Base-by-base conservation (phyloP, 1,284 basidiomycete genomes). In the Spongiforma sp. region DNA sequence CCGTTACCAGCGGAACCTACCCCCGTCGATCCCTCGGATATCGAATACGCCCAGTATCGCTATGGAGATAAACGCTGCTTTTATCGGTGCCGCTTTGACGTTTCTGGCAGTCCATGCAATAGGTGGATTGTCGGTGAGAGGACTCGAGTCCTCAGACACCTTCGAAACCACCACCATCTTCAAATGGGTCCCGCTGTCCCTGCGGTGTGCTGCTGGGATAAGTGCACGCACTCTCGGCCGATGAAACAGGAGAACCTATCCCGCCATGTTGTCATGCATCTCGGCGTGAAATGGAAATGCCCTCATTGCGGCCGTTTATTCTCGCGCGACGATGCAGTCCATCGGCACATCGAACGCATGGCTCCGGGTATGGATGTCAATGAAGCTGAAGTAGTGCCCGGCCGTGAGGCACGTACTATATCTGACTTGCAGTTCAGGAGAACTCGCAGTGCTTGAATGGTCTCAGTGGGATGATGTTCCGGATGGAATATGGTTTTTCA, bases 171-270 rank as follows among this genome's bases (percentile, higher is more conserved):
- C 59, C 71, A 73, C n/a, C 65, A 62, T 54, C 67, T 70, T n/a
- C 64, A 70, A 30, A 69, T 58, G 1, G 74, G 65, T 34, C 73
- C 66, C n/a, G 65, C 61, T 21, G 11, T 24, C 14, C 64, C 67
- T 12, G 66, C 65, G 1, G 1, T 30, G n/a, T 75, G 73, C 50
- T 69, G 34, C 7, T 78, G 76, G 76, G 65, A 66, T 6, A 57
- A 52, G 54, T 75, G 76, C 54, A 65, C 67, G 14, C 71, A 71
- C 59, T 30, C 64, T 12, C 60, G 65, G 61, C 48, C 60, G 62
- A 75, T 75, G 72, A 77, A 73, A 59, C 75, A 75, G 62, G 73
- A 78, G 61, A 78, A 77, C n/a, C 75, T 75, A 4, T 67, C 76
- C 3, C 73, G 76, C 19, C 73, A 75, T 57, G 53, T 75, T 21